Base-by-base conservation (phyloP, 768 basidiomycete genomes). In the Tephrocybe sp. region DNA sequence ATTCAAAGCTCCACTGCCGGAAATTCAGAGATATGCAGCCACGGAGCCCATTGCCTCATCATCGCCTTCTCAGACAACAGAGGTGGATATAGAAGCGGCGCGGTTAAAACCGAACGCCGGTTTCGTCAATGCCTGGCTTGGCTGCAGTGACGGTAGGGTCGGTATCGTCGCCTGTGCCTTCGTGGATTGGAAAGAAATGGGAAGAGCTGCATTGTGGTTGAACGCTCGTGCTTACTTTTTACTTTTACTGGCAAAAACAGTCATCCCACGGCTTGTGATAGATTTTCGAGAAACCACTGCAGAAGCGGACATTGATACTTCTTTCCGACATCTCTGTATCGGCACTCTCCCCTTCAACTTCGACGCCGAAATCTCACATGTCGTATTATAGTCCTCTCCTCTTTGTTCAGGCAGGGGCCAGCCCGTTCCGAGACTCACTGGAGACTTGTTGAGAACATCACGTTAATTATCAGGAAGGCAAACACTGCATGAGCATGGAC, bases 291-390 rank as follows among this genome's bases (percentile, higher is more conserved):
- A 56, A 74, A 70, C 57, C 84, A n/a, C n/a, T n/a, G n/a, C 84
- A 84, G 51, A 87, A 86, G 65, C 82, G 86, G 16, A 86, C 86
- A 0, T 86, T 86, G 0, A 55, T 78, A 1, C 72, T 89, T 25
- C 60, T 89, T 45, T 78, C 83, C 0, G 87, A 87, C 60, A 77
- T 87, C 16, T 83, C 84, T 28, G 74, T 74, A 9, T 72, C 77
- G 2, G 82, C 76, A 0, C 61, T 82, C 9, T 47, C 66, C 16
- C 63, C 69, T 6, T 71, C 77, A 1, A 65, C 67, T 13, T 32
- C 64, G 37, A 35, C 58, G 4, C 49, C 56, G 11, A 59, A 63
- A 12, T 52, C 64, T n/a, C 59, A 68, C 1, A 49, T 60, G 6
- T 48, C 50, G 12, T 59, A 1, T 47, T 61, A 45, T 26, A 55